Evolutionary conservation across 1,139 yeast species (phyloP), one percentile per base, ranked within the genome.

Genomic region (Blastobotrys niveus): DNA sequence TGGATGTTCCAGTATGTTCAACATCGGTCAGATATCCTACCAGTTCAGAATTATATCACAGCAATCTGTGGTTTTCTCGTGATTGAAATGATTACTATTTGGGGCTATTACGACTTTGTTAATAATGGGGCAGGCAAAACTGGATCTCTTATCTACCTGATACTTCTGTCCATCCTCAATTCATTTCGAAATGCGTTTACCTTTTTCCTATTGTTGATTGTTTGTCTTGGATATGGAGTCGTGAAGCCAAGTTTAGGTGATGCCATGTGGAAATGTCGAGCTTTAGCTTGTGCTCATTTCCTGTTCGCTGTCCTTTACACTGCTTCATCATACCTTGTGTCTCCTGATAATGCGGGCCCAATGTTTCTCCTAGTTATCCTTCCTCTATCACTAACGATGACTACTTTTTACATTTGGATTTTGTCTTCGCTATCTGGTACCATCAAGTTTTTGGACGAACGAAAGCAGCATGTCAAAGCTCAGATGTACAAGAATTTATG

Each of bases 161-260:
- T 78, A 7, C 76, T 89, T 59, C 74, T 89, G 42, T 82, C 96
- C 2, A 61, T 87, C 22, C 68, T 89, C 62, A 86, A 87, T 61
- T 79, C 96, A 1, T 77, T 79, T 53, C 83, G 94, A 58, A 76
- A 86, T 48, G 82, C 96, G 1, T 87, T 87, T 61, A 84, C 96
- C 8, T 84, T 91, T 67, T 93, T 89, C 67, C 68, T 93, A 57
- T 70, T 93, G 47, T 72, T 91, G 51, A 82, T 89, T 56, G 91
- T 93, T 48, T 76, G 95, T 15, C 71, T 89, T 54, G 98, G 98
- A 27, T 93, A 89, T 64, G 96, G 98, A 49, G 91, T 93, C 44
- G 98, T 93, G 33, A 65, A 60, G 57, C 86, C 95, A 42, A 82
- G 88, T 54, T 73, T 93, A 50, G 87, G 88, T 43, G 78, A 76